A percentile compares a stretch with the other conserved stretches of the same genome.
These are phyloP conservation scores for Eucalyptus lansdowneana DNA, from an alignment of 345 rosid species.

Conservation along the genomic window DNA sequence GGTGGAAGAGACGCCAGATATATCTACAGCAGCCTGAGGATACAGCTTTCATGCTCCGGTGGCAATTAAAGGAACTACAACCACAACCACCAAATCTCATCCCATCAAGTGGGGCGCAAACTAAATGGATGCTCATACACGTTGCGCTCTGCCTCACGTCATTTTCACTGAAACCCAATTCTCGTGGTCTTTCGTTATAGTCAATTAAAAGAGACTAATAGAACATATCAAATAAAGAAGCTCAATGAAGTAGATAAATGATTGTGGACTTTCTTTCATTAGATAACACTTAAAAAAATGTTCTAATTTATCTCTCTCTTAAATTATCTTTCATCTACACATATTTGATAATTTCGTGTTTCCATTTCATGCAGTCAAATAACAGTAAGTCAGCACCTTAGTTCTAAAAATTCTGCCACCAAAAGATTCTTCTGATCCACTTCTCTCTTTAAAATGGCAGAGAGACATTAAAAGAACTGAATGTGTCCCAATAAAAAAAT, in stretches of 20 bases:
- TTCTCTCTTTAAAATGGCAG: background rate
- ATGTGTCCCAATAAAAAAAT: too few relatives aligned
- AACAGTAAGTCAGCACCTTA: background rate
- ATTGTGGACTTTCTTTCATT: background rate
- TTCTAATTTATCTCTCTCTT: background rate
- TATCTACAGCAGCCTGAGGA: background rate
- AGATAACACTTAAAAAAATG: background rate
- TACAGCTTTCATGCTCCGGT: background rate
- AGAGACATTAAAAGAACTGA: background rate
- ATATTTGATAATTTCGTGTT: background rate
- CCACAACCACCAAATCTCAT: background rate
- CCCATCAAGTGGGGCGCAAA: background rate
- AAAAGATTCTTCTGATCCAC: background rate
- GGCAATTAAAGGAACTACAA: background rate
- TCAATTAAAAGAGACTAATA: background rate
- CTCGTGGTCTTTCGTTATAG: background rate
- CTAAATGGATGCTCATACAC: background rate
- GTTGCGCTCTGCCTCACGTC: background rate
- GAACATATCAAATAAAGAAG: background rate
- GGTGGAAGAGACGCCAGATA: background rate
- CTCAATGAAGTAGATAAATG: background rate
- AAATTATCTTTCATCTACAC: background rate
- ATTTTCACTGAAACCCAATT: background rate
- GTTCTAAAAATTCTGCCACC: background rate
- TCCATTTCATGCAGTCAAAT: background rate